Conservation (phyloP, 1,139 yeast species). For the Scheffersomyces lignicola region DNA sequence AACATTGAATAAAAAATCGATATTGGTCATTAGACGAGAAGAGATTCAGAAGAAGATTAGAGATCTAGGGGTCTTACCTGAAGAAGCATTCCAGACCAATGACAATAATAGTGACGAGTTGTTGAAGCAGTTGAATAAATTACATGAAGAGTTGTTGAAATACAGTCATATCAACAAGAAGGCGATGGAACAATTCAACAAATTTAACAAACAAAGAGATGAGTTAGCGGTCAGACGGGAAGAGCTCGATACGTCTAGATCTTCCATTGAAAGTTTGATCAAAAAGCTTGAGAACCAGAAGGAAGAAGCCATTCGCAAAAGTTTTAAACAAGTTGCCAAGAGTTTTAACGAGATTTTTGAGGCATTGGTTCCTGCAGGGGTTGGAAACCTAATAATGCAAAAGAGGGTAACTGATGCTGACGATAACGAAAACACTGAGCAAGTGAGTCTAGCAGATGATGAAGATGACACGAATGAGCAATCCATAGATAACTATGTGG, state of each 20-base stretch:
- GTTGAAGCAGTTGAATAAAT: slow-evolving; percentile 53
- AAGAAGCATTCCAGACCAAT: slow-evolving; percentile 62
- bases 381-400: slow-evolving; percentile 72
- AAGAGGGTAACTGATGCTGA: slow-evolving; percentile 27
- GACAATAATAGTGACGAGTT: slow-evolving; percentile 55
- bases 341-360: slow-evolving; percentile 77
- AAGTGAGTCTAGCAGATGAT: slow-evolving; percentile 13
- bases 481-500: slow-evolving; percentile 64
- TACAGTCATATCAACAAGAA: slow-evolving; percentile 84
- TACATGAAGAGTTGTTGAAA: slow-evolving; percentile 58
- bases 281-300: slow-evolving; percentile 74
- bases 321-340: slow-evolving; percentile 74
- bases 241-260: slow-evolving; percentile 71
- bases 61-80: slow-evolving; percentile 85
- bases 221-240: slow-evolving; percentile 62
- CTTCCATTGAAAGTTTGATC: slow-evolving; percentile 73
- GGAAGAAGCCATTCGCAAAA: slow-evolving; percentile 75
- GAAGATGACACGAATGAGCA: slow-evolving; percentile 20
- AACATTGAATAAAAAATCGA: slow-evolving; percentile 61
- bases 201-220: slow-evolving; percentile 72
- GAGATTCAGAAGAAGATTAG: slow-evolving; percentile 74
- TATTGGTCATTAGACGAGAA: slow-evolving; percentile 62
- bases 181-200: slow-evolving; percentile 82
- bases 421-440: slow-evolving; percentile 16
- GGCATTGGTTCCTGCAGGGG: slow-evolving; percentile 80